Percentiles rank a stretch among this genome's conserved stretches.
Evolutionary conservation across 2,329 filamentous ascomycete genomes (phyloP).

Genomic region (Trematosphaeria pertusa): DNA sequence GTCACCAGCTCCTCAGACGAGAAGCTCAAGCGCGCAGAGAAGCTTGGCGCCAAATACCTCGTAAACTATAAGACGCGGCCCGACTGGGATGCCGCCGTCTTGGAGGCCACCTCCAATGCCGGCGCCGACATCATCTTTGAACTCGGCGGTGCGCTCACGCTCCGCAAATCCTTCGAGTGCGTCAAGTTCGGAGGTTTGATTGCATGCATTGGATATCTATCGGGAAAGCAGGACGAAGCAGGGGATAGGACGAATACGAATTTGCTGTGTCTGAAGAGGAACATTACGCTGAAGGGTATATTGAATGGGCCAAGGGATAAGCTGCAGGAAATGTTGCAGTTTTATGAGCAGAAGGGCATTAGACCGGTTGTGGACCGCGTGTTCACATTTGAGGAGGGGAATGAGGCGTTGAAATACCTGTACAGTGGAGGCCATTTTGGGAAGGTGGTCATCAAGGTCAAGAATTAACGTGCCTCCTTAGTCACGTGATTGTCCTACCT

Average conservation of each 20-base stretch:
- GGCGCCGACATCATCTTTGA: slow-evolving; percentile 61
- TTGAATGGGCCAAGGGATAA: slow-evolving; percentile 68
- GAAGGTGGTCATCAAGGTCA: slow-evolving; percentile 46
- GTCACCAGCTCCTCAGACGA: slow-evolving; percentile 64
- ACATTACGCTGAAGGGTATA: slow-evolving; percentile 64
- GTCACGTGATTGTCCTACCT: no score
- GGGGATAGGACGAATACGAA: slow-evolving; percentile 67
- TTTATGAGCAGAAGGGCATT: slow-evolving; percentile 52
- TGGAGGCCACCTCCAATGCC: slow-evolving; percentile 51
- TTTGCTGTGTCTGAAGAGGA: slow-evolving; percentile 59
- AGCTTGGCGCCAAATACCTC: slow-evolving; percentile 64
- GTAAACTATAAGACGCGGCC: slow-evolving; percentile 67
- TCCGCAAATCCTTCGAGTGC: slow-evolving; percentile 55
- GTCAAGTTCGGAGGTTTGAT: slow-evolving; percentile 52
- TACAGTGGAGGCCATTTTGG: slow-evolving; percentile 49
- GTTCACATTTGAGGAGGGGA: slow-evolving; percentile 46
- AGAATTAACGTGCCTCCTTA: slow-evolving; percentile 20
- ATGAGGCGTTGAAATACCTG: slow-evolving; percentile 37
- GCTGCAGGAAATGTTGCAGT: slow-evolving; percentile 53
- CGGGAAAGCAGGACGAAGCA: slow-evolving; percentile 62
- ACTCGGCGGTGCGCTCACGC: slow-evolving; percentile 58
- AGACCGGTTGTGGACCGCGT: slow-evolving; percentile 50
- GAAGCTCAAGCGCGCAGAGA: slow-evolving; percentile 61
- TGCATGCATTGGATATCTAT: slow-evolving; percentile 52
- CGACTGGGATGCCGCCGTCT: slow-evolving; percentile 67